phyloP scores from a whole-genome alignment of 1,139 yeast species.

The Zygosaccharomyces sapae region DNA sequence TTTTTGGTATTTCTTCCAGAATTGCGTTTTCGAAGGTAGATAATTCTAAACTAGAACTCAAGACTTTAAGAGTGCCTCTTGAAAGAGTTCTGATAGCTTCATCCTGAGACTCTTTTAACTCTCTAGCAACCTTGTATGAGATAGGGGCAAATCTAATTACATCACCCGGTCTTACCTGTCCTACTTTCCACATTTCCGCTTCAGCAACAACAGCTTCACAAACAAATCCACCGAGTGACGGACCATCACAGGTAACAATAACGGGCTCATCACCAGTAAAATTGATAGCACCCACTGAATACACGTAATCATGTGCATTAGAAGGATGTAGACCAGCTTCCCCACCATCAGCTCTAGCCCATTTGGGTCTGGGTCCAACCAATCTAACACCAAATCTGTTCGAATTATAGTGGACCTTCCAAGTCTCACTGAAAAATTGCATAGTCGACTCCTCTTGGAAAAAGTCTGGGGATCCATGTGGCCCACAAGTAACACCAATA shows the following conservation, averaged over 20 bases:
- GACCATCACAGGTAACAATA: constrained; percentile 93
- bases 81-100: constrained; percentile 42
- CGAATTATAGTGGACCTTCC: constrained; percentile 97
- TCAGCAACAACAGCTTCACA: constrained; percentile 94
- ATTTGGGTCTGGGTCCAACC: constrained; percentile 91
- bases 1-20: constrained; percentile 46
- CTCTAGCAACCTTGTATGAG: constrained; percentile 61
- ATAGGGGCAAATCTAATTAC: constrained; percentile 74
- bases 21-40: constrained; percentile 52
- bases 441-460: constrained; percentile 71
- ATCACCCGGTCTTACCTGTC: constrained; percentile 96
- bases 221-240: constrained; percentile 94
- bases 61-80: constrained; percentile 38
- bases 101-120: constrained; percentile 59
- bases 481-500: constrained; percentile 93
- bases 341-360: constrained; percentile 98
- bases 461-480: constrained; percentile 96
- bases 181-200: constrained; percentile 97
- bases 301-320: constrained; percentile 94
- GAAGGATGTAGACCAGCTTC: constrained; percentile 98
- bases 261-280: constrained; percentile 99
- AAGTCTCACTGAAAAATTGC: constrained; percentile 67
- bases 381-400: constrained; percentile 93
- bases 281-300: constrained; percentile 92
- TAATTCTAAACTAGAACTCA: constrained; percentile 36